phyloP scores from a whole-genome alignment of 2,329 filamentous ascomycete species.

The Epichloe hybrida region DNA sequence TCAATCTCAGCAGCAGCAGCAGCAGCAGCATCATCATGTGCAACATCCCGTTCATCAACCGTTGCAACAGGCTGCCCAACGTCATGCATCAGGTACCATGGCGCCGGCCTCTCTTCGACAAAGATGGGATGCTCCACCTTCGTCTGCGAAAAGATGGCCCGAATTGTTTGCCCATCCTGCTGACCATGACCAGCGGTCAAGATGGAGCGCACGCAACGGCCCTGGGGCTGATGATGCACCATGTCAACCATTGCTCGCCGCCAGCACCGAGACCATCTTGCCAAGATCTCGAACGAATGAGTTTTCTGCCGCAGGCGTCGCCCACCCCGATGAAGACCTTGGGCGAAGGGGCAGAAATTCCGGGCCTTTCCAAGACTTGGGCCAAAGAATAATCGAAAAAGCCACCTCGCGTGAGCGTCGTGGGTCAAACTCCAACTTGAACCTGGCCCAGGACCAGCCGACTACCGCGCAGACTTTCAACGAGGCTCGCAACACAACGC shows the following conservation, averaged over 20 bases:
- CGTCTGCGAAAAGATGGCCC: slow-evolving; percentile 36
- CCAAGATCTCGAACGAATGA: slow-evolving; percentile 28
- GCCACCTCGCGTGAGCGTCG: slow-evolving; percentile 20
- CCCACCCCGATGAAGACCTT: slow-evolving; percentile 22
- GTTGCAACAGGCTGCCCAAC: background rate
- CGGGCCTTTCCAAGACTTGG: slow-evolving; percentile 38
- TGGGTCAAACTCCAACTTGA: slow-evolving; percentile 9
- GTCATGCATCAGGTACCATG: background rate
- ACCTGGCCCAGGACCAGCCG: slow-evolving; percentile 6
- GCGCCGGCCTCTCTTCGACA: background rate
- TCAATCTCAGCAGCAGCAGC: background rate
- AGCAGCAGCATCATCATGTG: background rate
- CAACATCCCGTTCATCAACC: background rate
- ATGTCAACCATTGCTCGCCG: slow-evolving; percentile 7
- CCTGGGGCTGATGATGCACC: slow-evolving; percentile 7
- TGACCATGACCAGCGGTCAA: slow-evolving; percentile 1
- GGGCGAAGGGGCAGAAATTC: slow-evolving; percentile 25
- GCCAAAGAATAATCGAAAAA: slow-evolving; percentile 25
- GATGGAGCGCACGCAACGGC: slow-evolving; percentile 3
- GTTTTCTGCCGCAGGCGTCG: slow-evolving; percentile 22
- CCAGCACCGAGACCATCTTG: slow-evolving; percentile 15
- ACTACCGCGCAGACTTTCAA: slow-evolving; percentile 1
- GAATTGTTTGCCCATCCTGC: slow-evolving; percentile 26
- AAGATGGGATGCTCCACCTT: slow-evolving; percentile 31
- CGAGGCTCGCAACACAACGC: slow-evolving; percentile 4